These are phyloP conservation scores for Macadamia tetraphylla DNA, from an alignment of 164 flowering plant genomes.

Conservation along the genomic window DNA sequence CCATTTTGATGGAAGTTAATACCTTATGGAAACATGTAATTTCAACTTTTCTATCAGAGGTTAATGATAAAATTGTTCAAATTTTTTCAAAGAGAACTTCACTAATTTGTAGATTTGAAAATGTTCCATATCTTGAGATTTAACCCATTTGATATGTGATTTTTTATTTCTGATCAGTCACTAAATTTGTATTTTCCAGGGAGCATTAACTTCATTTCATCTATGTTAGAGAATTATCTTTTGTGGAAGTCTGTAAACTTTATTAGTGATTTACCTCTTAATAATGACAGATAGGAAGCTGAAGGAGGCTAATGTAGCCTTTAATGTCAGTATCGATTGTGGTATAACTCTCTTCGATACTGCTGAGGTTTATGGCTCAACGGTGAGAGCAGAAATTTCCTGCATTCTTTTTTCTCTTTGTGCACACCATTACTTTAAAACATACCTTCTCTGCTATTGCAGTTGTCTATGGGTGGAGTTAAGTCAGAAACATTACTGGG, in stretches of 20 bases:
- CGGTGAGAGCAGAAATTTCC: constrained; percentile 35
- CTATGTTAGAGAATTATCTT: too few species aligned
- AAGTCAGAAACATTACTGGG: constrained; percentile 90
- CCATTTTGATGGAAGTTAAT: too few species aligned
- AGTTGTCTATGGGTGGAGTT: constrained; percentile 76
- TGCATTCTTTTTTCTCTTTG: background rate
- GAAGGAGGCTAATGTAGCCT: constrained; percentile 86
- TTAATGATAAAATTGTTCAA: too few species aligned
- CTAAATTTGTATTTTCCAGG: background rate
- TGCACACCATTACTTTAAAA: background rate
- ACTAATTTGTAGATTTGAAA: too few species aligned
- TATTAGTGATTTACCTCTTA: background rate
- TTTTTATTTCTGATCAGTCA: too few species aligned
- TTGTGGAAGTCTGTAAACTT: background rate
- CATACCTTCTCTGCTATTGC: constrained; percentile 13
- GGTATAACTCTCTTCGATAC: constrained; percentile 86
- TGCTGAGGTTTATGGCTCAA: constrained; percentile 92
- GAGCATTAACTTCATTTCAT: background rate
- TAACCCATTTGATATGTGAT: too few species aligned
- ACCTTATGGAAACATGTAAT: too few species aligned
- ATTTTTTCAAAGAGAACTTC: too few species aligned
- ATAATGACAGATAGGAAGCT: constrained; percentile 63
- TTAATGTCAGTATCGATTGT: constrained; percentile 68
- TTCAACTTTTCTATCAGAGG: too few species aligned
- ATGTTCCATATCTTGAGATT: too few species aligned